Evolutionary conservation across 257 asterid genomes (phyloP).

Genomic region (Pogostemon cablin): DNA sequence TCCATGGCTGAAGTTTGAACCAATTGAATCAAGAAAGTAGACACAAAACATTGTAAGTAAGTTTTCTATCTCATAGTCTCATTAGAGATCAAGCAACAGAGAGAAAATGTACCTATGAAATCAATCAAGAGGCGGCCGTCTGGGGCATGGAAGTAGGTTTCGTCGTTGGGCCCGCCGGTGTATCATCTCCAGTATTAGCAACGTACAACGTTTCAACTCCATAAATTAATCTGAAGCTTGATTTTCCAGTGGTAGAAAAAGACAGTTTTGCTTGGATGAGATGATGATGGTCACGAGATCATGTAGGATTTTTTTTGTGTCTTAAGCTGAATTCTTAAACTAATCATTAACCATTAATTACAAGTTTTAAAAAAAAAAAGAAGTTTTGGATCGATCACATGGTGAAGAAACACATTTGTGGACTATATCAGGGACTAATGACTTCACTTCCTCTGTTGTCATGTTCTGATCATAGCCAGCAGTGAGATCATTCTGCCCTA

Average conservation of each 20-base stretch:
- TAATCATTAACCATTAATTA: too few species aligned
- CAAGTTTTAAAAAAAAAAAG: too few species aligned
- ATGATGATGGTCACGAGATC: background rate
- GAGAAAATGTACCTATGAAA: slow-evolving; percentile 48
- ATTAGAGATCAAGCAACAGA: background rate
- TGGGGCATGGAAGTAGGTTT: slow-evolving; percentile 59
- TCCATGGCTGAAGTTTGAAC: slow-evolving; percentile 80
- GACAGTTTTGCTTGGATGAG: background rate
- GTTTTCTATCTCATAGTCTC: too few species aligned
- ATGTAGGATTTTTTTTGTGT: background rate
- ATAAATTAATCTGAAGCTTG: slow-evolving; percentile 21
- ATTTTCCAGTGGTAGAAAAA: background rate
- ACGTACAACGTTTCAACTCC: slow-evolving; percentile 32
- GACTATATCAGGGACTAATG: slow-evolving; percentile 68
- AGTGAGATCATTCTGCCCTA: slow-evolving; percentile 84
- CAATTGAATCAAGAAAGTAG: slow-evolving; percentile 61
- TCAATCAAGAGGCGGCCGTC: slow-evolving; percentile 82
- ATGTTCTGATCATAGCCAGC: slow-evolving; percentile 71
- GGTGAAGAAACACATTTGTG: too few species aligned
- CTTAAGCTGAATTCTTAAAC: background rate
- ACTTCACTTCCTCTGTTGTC: slow-evolving; percentile 68
- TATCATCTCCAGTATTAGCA: slow-evolving; percentile 16
- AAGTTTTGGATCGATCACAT: too few species aligned
- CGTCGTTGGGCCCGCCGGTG: slow-evolving; percentile 79
- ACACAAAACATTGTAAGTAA: background rate